Base-by-base conservation (phyloP, 2,329 filamentous ascomycete genomes). In the Colletotrichum gloeosporioides region DNA sequence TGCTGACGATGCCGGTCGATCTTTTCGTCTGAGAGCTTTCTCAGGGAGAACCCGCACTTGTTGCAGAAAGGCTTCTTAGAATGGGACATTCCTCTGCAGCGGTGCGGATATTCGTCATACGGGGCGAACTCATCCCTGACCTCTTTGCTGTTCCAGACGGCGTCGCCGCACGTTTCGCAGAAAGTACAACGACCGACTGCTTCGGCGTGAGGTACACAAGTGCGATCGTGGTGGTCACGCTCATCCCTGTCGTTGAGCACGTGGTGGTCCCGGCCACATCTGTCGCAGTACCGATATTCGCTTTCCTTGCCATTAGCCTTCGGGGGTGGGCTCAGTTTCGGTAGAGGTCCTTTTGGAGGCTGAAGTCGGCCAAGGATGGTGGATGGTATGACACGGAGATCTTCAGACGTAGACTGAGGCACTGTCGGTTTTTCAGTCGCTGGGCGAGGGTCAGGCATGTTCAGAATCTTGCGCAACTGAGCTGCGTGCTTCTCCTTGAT, bases 401-500 rank as follows among this genome's bases (percentile, higher is more conserved):
- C 18, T 63, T 36, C 59, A 12, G 29, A 22, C 22, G 59, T 22
- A 36, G 59, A 9, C 18, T 36, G 29, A 22, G 59, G 18, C n/a
- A 34, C 29, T 36, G 18, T 31, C 32, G 18, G 57, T 32, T 29
- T 25, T 34, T 12, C n/a, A 6, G 59, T 22, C n/a, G 18, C 4
- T 9, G 32, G 5, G 44, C 55, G 15, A 22, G 32, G 27, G 44
- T 64, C 22, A 2, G 62, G 32, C 34, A 32, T 53, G 4, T 32
- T 53, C 22, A 77, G n/a, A 15, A 75, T 53, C 25, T 32, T 64
- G 13, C 61, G 64, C 34, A 84, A 64, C 34, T 79, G 68, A 5
- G 79, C 73, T 8, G 53, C 53, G 69, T 87, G 86, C 18, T 82
- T 79, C 8, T 69, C 53, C 9, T 79, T 75, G 22, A 85, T 78